Evolutionary conservation across 331 rosid species (phyloP), one percentile per base, ranked within the genome.

Genomic region (Cydonia oblonga): DNA sequence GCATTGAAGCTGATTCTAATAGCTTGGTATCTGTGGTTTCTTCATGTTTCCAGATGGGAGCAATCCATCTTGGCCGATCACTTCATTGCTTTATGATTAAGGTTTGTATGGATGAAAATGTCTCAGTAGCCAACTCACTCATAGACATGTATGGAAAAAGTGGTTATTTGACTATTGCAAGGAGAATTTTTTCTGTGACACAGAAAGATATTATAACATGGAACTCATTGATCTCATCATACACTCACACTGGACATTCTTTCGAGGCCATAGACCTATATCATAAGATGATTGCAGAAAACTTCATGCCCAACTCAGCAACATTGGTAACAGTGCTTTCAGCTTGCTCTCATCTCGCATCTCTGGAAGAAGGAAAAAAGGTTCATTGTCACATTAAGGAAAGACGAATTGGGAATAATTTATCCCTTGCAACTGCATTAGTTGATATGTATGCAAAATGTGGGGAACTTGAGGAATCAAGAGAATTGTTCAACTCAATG

Each of bases 391-490:
- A 83, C 71, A 77, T 89, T 20, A 83, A 77, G 62, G 84, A 76
- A 76, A 82, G 77, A 28, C 81, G 81, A 46, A 42, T 83, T 53
- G 74, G 82, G 72, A 84, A 81, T 77, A 85, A 85, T 72, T 60
- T 86, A 71, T 81, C 85, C 15, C 84, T 91, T 69, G 82, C 84
- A n/a, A 84, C 97, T 19, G 87, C 96, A 73, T 78, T 91, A 82
- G 80, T 89, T 68, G 90, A 92, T 81, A 92, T 85, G 97, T 92
- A 85, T 77, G 89, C 91, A 12, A 87, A 92, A 86, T 89, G 96
- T 49, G 97, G 96, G 67, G 79, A 82, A 25, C 87, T 89, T 28
- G 86, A 83, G 74, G 78, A 75, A 63, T 82, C 97, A 54, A 83
- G 89, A 72, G 42, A 79, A 52, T 42, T 87, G 75, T 89, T 87